Conservation (phyloP, 2,329 filamentous ascomycete species). For the Epichloe brachyelytri region DNA sequence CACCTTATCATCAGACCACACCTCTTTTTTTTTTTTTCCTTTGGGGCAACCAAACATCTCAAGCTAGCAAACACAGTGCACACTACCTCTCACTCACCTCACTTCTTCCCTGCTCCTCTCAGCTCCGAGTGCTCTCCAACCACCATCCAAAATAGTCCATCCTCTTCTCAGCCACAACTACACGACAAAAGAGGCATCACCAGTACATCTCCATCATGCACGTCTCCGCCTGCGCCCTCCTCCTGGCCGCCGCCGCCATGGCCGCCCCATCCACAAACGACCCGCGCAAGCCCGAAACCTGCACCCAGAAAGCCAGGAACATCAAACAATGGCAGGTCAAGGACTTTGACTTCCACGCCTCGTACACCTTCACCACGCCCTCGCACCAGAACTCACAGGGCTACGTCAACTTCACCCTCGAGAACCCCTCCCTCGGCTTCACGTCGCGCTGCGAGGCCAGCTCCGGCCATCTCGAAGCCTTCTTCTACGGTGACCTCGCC, state of each 20-base stretch:
- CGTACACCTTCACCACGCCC: constrained; percentile 35
- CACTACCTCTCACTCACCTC: too few species aligned
- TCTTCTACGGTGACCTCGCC: constrained; percentile 34
- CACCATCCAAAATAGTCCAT: neutral
- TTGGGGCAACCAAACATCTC: neutral
- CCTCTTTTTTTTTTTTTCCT: neutral
- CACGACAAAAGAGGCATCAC: neutral
- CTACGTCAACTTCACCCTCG: constrained; percentile 34
- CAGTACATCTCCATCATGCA: constrained; percentile 5
- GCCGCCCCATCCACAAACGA: constrained; percentile 10
- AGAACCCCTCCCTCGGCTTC: constrained; percentile 30
- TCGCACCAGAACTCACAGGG: constrained; percentile 38
- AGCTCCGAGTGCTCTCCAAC: too few species aligned
- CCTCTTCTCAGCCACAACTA: neutral
- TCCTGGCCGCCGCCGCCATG: constrained; percentile 14
- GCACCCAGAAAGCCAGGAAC: constrained; percentile 11
- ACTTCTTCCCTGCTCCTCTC: too few species aligned
- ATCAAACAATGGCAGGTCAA: constrained; percentile 25
- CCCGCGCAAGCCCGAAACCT: constrained; percentile 6
- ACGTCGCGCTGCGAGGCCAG: constrained; percentile 24
- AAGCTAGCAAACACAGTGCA: neutral
- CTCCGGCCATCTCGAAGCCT: constrained; percentile 31
- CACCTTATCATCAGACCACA: neutral
- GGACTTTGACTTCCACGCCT: constrained; percentile 35
- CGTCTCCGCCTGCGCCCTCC: constrained; percentile 10